These are phyloP conservation scores for Alternaria rosae DNA, from an alignment of 2,329 filamentous ascomycete genomes.

Conservation along the genomic window DNA sequence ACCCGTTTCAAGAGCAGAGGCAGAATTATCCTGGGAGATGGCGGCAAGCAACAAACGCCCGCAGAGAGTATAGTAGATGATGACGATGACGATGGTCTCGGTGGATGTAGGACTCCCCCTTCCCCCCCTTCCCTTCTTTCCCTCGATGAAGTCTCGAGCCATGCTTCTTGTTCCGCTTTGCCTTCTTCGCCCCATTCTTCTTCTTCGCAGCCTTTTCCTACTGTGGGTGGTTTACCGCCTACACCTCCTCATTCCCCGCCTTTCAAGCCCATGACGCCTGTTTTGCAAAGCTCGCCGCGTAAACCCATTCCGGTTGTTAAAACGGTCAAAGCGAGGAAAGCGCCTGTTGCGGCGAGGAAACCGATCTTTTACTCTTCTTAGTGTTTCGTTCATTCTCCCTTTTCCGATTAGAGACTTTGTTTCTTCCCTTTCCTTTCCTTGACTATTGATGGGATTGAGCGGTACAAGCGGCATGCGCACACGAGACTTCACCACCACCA, in stretches of 20 bases:
- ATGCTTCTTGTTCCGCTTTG: slow-evolving; percentile 20
- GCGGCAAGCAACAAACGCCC: slow-evolving; percentile 58
- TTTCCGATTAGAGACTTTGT: background rate
- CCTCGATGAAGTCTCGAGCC: slow-evolving; percentile 28
- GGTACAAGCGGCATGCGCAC: background rate
- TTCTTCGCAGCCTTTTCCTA: background rate
- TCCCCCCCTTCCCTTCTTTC: slow-evolving; percentile 36
- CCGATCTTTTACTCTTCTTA: slow-evolving; percentile 28
- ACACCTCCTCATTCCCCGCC: slow-evolving; percentile 48
- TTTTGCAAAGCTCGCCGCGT: slow-evolving; percentile 39
- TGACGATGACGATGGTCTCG: slow-evolving; percentile 87
- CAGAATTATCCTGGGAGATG: slow-evolving; percentile 70
- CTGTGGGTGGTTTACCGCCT: slow-evolving; percentile 20
- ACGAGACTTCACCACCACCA: slow-evolving; percentile 5
- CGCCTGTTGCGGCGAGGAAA: slow-evolving; percentile 31
- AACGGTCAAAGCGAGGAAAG: slow-evolving; percentile 26
- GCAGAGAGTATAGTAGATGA: slow-evolving; percentile 74
- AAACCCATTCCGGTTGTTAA: slow-evolving; percentile 27
- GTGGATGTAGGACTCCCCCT: slow-evolving; percentile 73
- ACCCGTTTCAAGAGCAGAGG: slow-evolving; percentile 74
- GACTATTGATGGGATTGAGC: background rate
- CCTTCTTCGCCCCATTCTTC: background rate
- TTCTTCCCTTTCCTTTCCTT: slow-evolving; percentile 4
- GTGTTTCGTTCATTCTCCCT: background rate
- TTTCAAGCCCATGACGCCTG: slow-evolving; percentile 43